These are phyloP conservation scores for Metschnikowia amazonensis DNA, from an alignment of 805 yeast species.

Conservation along the genomic window DNA sequence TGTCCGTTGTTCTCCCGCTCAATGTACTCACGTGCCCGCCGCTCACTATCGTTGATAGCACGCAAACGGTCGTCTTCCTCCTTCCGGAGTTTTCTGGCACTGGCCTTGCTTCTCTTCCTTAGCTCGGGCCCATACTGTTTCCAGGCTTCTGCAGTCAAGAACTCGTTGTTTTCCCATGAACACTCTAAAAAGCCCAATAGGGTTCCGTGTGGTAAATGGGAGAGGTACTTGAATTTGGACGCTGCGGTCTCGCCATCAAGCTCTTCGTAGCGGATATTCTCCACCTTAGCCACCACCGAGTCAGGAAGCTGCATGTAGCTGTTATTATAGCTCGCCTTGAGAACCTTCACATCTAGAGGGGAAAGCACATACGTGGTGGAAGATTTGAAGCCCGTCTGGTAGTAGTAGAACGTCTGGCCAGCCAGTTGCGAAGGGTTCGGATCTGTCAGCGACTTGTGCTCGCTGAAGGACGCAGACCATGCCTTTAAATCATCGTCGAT, in stretches of 20 bases:
- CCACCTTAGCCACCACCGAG: constrained; percentile 56
- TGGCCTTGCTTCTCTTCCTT: constrained; percentile 49
- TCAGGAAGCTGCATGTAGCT: constrained; percentile 67
- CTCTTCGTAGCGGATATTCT: constrained; percentile 64
- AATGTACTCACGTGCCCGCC: constrained; percentile 55
- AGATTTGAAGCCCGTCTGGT: constrained; percentile 72
- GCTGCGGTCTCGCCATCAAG: constrained; percentile 56
- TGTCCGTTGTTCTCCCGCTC: constrained; percentile 52
- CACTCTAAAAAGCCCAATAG: constrained; percentile 81
- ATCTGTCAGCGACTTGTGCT: constrained; percentile 24
- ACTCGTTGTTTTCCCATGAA: constrained; percentile 58
- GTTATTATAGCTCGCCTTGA: constrained; percentile 55
- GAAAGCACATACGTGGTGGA: constrained; percentile 63
- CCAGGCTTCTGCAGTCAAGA: constrained; percentile 32
- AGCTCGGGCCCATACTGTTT: constrained; percentile 52
- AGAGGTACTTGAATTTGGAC: constrained; percentile 65
- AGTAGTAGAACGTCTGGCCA: constrained; percentile 52
- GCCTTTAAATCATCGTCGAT: constrained; percentile 46
- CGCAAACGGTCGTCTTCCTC: constrained; percentile 59
- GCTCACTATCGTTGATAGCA: constrained; percentile 57
- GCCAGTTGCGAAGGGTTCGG: constrained; percentile 19
- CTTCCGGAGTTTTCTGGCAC: constrained; percentile 45
- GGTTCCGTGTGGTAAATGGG: constrained; percentile 83
- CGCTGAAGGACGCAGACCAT: constrained; percentile 31
- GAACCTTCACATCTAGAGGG: constrained; percentile 72